A percentile compares a stretch with the other conserved stretches of the same genome.
These are phyloP conservation scores for Spizellomyces sp. DNA, from an alignment of 192 early-diverging fungal species.

Conservation along the genomic window DNA sequence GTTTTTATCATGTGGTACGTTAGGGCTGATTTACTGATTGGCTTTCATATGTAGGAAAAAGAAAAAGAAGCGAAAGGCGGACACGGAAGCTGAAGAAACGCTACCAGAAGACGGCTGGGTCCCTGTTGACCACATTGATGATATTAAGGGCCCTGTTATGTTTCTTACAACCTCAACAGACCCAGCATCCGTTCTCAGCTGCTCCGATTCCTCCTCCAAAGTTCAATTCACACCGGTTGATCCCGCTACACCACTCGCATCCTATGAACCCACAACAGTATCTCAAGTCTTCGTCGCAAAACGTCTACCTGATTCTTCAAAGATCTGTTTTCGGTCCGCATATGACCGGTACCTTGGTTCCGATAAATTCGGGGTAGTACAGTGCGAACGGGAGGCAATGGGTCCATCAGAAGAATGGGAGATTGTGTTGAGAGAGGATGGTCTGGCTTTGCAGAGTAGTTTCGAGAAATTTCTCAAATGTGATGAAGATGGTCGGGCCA, in stretches of 20 bases:
- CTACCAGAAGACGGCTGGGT: constrained; percentile 62
- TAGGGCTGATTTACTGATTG: too few species aligned
- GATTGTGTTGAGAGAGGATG: constrained; percentile 66
- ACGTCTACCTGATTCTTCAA: constrained; percentile 56
- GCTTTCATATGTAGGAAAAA: constrained; percentile 18
- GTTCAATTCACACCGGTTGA: constrained; percentile 47
- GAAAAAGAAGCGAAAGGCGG: constrained; percentile 18
- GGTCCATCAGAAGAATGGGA: constrained; percentile 82
- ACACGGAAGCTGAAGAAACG: neutral
- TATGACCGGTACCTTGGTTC: constrained; percentile 68
- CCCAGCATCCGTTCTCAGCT: constrained; percentile 54
- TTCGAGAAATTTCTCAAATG: constrained; percentile 70
- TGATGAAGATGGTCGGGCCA: constrained; percentile 51
- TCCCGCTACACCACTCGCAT: constrained; percentile 21
- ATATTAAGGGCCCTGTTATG: constrained; percentile 71
- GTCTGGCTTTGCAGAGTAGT: constrained; percentile 63
- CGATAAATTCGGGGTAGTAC: constrained; percentile 82
- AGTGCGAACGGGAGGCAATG: constrained; percentile 71
- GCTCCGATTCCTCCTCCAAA: constrained; percentile 32
- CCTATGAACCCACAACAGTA: constrained; percentile 53
- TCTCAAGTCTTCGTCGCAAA: constrained; percentile 71
- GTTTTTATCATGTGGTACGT: neutral
- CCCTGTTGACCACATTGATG: constrained; percentile 54
- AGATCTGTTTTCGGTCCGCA: constrained; percentile 61
- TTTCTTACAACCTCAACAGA: constrained; percentile 65